These are phyloP conservation scores for Paramyrothecium roridum DNA, from an alignment of 2,329 filamentous ascomycete genomes.

Conservation along the genomic window DNA sequence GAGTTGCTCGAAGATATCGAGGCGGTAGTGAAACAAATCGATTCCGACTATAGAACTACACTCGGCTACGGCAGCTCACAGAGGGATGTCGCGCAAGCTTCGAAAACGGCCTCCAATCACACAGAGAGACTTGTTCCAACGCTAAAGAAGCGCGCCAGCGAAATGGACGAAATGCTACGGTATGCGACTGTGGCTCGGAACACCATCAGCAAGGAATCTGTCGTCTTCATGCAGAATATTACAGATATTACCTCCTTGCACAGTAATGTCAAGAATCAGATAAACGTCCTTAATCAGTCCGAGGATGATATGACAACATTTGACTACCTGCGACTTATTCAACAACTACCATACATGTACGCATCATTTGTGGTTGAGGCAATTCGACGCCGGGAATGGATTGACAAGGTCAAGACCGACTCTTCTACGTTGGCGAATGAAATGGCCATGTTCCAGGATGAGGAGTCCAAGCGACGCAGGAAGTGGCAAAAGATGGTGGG, in stretches of 20 bases:
- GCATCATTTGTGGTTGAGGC: slow-evolving; percentile 85
- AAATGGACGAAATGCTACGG: slow-evolving; percentile 60
- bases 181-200: slow-evolving; percentile 66
- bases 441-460: slow-evolving; percentile 86
- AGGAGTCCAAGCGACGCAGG: slow-evolving; percentile 82
- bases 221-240: slow-evolving; percentile 77
- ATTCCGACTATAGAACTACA: slow-evolving; percentile 78
- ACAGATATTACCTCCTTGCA: slow-evolving; percentile 76
- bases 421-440: slow-evolving; percentile 88
- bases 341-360: slow-evolving; percentile 84
- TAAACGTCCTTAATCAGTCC: slow-evolving; percentile 68
- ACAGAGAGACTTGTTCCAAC: slow-evolving; percentile 60
- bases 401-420: slow-evolving; percentile 83
- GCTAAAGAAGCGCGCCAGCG: slow-evolving; percentile 50
- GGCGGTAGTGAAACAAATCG: slow-evolving; percentile 80
- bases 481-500: slow-evolving; percentile 89
- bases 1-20: slow-evolving; percentile 82
- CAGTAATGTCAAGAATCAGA: slow-evolving; percentile 66
- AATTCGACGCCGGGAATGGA: slow-evolving; percentile 84
- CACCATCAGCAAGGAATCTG: slow-evolving; percentile 59
- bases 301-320: slow-evolving; percentile 78
- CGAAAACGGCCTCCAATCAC: slow-evolving; percentile 61
- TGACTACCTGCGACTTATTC: slow-evolving; percentile 74
- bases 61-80: slow-evolving; percentile 64
- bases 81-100: slow-evolving; percentile 57